Evolutionary conservation across 805 yeast species (phyloP), one percentile per base, ranked within the genome.

Genomic region (Pachysolen tannophilus): DNA sequence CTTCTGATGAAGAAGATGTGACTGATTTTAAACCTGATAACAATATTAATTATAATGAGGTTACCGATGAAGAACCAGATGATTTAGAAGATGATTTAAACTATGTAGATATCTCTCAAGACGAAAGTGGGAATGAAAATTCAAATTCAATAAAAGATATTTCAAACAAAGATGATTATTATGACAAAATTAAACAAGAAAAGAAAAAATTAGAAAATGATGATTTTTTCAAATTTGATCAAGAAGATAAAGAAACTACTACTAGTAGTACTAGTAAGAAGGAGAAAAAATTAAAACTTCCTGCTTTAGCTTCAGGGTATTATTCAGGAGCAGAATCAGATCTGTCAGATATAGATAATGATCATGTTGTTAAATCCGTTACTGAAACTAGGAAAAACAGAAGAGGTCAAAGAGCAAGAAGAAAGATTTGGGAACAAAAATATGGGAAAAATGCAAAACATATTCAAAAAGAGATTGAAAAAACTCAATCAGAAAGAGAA

Each of bases 381-480:
- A 75, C 78, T 1, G 51, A 71, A 20, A 60, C 57, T 42, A 72
- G 90, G 43, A 86, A 87, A 48, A 92, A 92, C 56, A 71, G 98
- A 61, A 76, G 97, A 56, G 98, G 98, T 18, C 98, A 92, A 63
- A 70, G 97, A 41, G 98, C 97, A 1, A 78, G 98, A 61, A 92
- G 90, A 56, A 82, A 83, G 65, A 86, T 92, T 34, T 92, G 97
- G 97, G 98, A 87, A 53, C 64, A 72, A 60, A 90, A 92, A 56
- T 92, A 67, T 53, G 97, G 97, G 19, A 56, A 56, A 14, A 62
- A 66, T 18, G 98, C 98, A n/a, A 78, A 75, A 38, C 98, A 92
- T 55, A 71, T 88, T 17, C 66, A 73, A 49, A 71, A 77, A 45
- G 83, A 83, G 47, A 58, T 65, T n/a, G 75, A 68, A 32, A 67